phyloP scores from a whole-genome alignment of 2,329 filamentous ascomycete genomes.

The Fusarium floridanum region DNA sequence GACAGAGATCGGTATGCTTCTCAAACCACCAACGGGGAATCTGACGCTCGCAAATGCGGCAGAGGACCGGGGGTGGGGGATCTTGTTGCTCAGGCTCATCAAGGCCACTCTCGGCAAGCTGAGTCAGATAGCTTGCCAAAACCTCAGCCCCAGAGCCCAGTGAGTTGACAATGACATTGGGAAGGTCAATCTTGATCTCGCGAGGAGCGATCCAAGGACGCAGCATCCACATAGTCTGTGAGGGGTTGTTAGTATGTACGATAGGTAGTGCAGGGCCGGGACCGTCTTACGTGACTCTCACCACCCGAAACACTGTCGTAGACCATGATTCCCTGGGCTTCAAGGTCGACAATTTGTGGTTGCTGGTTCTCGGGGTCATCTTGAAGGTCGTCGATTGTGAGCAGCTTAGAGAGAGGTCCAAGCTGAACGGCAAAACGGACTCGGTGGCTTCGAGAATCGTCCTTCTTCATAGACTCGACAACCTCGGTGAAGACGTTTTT shows the following conservation, averaged over 20 bases:
- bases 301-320: conserved; percentile 89
- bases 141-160: conserved; percentile 95
- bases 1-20: conserved; percentile 95
- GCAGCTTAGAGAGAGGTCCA: conserved; percentile 76
- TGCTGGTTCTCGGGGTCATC: conserved; percentile 55
- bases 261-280: neutral
- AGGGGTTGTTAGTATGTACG: conserved; percentile 46
- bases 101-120: conserved; percentile 84
- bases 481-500: conserved; percentile 84
- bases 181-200: conserved; percentile 96
- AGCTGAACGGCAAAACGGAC: conserved; percentile 83
- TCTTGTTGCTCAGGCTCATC: conserved; percentile 82
- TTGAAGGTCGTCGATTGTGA: conserved; percentile 58
- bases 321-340: conserved; percentile 98
- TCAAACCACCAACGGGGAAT: conserved; percentile 99
- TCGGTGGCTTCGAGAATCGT: conserved; percentile 93
- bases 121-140: conserved; percentile 91
- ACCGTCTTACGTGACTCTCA: conserved; percentile 84
- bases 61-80: conserved; percentile 89
- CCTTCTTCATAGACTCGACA: conserved; percentile 88
- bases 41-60: conserved; percentile 96
- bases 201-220: conserved; percentile 88
- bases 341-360: conserved; percentile 76
- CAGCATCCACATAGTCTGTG: conserved; percentile 99
- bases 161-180: conserved; percentile 88